phyloP scores from a whole-genome alignment of 2,329 filamentous ascomycete genomes.

The Pseudocercospora vitis region DNA sequence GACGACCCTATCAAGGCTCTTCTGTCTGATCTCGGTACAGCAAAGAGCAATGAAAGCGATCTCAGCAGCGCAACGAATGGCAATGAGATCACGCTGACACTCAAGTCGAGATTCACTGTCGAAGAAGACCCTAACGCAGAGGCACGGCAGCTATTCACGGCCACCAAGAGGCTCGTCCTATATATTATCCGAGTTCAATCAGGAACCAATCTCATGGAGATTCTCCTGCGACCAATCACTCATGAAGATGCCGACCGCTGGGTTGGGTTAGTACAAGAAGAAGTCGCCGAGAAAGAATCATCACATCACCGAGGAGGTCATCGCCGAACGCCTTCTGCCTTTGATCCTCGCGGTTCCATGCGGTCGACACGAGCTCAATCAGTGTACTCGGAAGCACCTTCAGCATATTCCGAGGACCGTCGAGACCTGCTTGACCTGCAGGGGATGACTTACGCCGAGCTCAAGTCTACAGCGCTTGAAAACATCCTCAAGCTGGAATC shows the following conservation, averaged over 20 bases:
- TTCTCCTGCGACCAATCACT: constrained; percentile 84
- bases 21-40: constrained; percentile 88
- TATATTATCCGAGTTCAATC: constrained; percentile 98
- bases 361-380: constrained; percentile 34
- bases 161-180: constrained; percentile 93
- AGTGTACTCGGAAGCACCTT: constrained; percentile 45
- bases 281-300: constrained; percentile 58
- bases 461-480: constrained; percentile 90
- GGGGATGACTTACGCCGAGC: constrained; percentile 81
- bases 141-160: constrained; percentile 91
- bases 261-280: constrained; percentile 76
- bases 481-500: constrained; percentile 90
- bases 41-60: constrained; percentile 93
- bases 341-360: constrained; percentile 36
- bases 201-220: constrained; percentile 88
- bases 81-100: constrained; percentile 38
- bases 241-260: constrained; percentile 88
- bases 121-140: constrained; percentile 80
- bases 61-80: constrained; percentile 35
- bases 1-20: constrained; percentile 91
- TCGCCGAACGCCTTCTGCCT: constrained; percentile 30
- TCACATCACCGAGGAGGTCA: constrained; percentile 36
- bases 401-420: constrained; percentile 36
- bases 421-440: constrained; percentile 76
- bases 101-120: constrained; percentile 39